Evolutionary conservation across 345 rosid genomes (phyloP).

Genomic region (Camelina neglecta): DNA sequence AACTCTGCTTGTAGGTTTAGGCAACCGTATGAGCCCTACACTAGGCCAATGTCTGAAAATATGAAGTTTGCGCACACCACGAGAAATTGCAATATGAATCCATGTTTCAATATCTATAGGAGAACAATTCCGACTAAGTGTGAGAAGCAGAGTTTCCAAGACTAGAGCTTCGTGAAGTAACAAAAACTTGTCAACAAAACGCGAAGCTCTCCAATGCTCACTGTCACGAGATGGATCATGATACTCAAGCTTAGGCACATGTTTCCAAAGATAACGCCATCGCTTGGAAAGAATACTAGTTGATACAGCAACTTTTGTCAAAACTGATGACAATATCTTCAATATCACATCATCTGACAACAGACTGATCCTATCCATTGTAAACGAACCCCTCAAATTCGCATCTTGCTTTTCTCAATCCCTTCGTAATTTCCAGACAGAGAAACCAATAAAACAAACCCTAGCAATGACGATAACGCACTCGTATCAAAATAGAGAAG

Average conservation of each 20-base stretch:
- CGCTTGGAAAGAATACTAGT: slow-evolving; percentile 33
- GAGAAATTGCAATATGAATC: not conserved
- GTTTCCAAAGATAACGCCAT: slow-evolving; percentile 25
- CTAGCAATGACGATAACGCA: too few species aligned
- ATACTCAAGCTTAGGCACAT: slow-evolving; percentile 3
- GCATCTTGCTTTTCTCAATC: too few species aligned
- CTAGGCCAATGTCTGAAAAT: not conserved
- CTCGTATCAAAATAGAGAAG: too few species aligned
- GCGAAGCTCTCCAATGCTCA: not conserved
- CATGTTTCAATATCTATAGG: slow-evolving; percentile 5
- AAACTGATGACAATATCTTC: slow-evolving; percentile 5
- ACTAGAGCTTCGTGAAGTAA: slow-evolving; percentile 10
- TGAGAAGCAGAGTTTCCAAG: not conserved
- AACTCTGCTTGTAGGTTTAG: not conserved
- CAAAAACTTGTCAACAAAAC: slow-evolving; percentile 20
- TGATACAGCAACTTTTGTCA: slow-evolving; percentile 6
- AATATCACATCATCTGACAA: slow-evolving; percentile 26
- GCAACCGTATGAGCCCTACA: not conserved
- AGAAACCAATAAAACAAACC: too few species aligned
- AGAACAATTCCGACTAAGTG: not conserved
- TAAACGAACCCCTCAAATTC: not conserved
- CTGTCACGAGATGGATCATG: not conserved
- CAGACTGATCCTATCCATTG: slow-evolving; percentile 23
- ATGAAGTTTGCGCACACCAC: not conserved
- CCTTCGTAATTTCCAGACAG: too few species aligned